Evolutionary conservation across 371 early-diverging fungal genomes (phyloP), one percentile per base, ranked within the genome.

Genomic region (Mortierella polycephala): DNA sequence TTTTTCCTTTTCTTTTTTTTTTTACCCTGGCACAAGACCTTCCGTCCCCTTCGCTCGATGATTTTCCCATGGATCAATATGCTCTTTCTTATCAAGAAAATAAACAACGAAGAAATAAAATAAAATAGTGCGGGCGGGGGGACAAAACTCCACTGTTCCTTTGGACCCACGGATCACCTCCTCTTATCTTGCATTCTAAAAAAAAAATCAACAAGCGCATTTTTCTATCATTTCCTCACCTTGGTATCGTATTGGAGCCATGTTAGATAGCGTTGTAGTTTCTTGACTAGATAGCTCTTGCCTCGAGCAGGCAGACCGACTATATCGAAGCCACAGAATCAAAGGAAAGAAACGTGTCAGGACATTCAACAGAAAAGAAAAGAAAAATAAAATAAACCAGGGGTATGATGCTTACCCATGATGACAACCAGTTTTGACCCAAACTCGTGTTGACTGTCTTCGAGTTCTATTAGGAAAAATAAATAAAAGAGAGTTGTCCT

Each of bases 231-330:
- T 37, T n/a, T 7, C 23, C 40, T 69, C 84, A 89, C 89, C 81
- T 83, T 87, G 21, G 91, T 90, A 52, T 88, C 87, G 62, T 88
- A 91, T 53, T 89, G 90, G 40, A 91, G 70, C 91, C 90, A 90
- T 41, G 85, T 87, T 65, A 90, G 76, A 84, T 92, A 96, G 45
- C 94, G 86, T 65, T 90, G 85, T 37, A 96, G 82, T 76, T 96
- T 96, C 80, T 94, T 93, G 74, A 93, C 93, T 69, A 96, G 91
- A 75, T 95, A 96, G 67, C 92, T 91, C 79, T 96, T 96, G 52
- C 96, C 96, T 64, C 96, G 85, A 9, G 95, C 96, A 18, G 96
- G 96, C 57, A 96, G 81, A 7, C 96, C 96, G 51, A 94, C 93
- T 91, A 53, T 13, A 14, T 45, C 12, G 14, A 39, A n/a, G 44